Evolutionary conservation across 1,139 yeast species (phyloP).

Genomic region (Lodderomyces metapsilosis): DNA sequence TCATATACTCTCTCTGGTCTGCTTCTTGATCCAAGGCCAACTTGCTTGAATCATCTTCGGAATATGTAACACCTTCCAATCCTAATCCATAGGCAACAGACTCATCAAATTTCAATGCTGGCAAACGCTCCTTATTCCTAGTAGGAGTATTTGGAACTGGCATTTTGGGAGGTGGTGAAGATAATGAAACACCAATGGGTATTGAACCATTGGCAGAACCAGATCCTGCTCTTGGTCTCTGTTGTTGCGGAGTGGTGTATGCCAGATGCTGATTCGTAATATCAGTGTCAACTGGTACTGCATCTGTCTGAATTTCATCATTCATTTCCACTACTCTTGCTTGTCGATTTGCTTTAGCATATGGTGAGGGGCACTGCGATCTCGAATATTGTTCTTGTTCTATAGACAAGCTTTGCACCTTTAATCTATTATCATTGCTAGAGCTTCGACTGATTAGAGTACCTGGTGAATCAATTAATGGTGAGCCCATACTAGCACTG

Average conservation of each 20-base stretch:
- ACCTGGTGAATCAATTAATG: constrained; percentile 13
- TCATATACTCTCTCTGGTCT: constrained; percentile 12
- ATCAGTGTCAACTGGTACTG: constrained; percentile 13
- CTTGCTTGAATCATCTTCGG: background rate
- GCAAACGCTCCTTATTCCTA: constrained; percentile 5
- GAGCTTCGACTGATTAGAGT: constrained; percentile 7
- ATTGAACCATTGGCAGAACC: background rate
- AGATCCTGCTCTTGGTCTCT: background rate
- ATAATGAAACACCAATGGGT: constrained; percentile 10
- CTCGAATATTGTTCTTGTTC: constrained; percentile 21
- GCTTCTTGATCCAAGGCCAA: background rate
- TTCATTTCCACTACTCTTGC: constrained; percentile 47
- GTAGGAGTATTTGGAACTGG: constrained; percentile 32
- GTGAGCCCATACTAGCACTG: constrained; percentile 16
- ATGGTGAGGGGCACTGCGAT: constrained; percentile 38
- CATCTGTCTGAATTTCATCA: constrained; percentile 25
- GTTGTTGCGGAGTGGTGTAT: constrained; percentile 10
- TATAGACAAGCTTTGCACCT: constrained; percentile 6
- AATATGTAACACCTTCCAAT: constrained; percentile 35
- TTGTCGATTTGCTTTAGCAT: constrained; percentile 46
- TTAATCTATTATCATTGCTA: constrained; percentile 3
- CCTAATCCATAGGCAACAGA: constrained; percentile 38
- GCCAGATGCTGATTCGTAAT: constrained; percentile 16
- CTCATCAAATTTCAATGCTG: constrained; percentile 13
- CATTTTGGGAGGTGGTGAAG: constrained; percentile 37